A percentile compares a stretch with the other conserved stretches of the same genome.
Conservation (phyloP, 306 rosid genomes). For the Arachis stenosperma region DNA sequence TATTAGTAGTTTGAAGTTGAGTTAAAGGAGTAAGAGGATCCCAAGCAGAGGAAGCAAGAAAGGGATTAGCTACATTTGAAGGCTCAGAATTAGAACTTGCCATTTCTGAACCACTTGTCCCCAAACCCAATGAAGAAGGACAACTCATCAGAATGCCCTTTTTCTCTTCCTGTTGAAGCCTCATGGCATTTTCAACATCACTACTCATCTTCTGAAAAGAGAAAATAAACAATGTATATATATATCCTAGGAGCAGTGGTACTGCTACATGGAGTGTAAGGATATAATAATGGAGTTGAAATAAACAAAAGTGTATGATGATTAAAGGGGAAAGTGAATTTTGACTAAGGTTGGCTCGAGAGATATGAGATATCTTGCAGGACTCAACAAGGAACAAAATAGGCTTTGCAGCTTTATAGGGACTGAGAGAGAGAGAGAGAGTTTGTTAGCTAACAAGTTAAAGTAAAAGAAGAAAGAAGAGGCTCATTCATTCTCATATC, state of each 20-base stretch:
- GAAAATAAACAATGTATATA: background rate
- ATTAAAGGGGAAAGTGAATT: constrained; percentile 54
- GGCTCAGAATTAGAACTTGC: constrained; percentile 53
- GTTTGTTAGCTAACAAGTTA: constrained; percentile 32
- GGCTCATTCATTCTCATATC: too few relatives aligned
- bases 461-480: constrained; percentile 61
- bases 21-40: constrained; percentile 67
- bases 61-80: constrained; percentile 52
- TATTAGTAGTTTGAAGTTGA: constrained; percentile 44
- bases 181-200: constrained; percentile 59
- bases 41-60: constrained; percentile 75
- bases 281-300: constrained; percentile 29
- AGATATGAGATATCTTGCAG: constrained; percentile 73
- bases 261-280: constrained; percentile 8
- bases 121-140: constrained; percentile 47
- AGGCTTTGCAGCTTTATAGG: constrained; percentile 70
- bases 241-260: too few relatives aligned
- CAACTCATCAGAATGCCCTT: constrained; percentile 28
- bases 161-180: constrained; percentile 54
- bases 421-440: constrained; percentile 26
- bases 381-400: constrained; percentile 71
- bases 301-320: constrained; percentile 35
- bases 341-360: constrained; percentile 62
- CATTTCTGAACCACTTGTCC: constrained; percentile 55
- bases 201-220: constrained; percentile 55